These are phyloP conservation scores for Pseudogymnoascus sp. DNA, from an alignment of 2,329 filamentous ascomycete species.

Conservation along the genomic window DNA sequence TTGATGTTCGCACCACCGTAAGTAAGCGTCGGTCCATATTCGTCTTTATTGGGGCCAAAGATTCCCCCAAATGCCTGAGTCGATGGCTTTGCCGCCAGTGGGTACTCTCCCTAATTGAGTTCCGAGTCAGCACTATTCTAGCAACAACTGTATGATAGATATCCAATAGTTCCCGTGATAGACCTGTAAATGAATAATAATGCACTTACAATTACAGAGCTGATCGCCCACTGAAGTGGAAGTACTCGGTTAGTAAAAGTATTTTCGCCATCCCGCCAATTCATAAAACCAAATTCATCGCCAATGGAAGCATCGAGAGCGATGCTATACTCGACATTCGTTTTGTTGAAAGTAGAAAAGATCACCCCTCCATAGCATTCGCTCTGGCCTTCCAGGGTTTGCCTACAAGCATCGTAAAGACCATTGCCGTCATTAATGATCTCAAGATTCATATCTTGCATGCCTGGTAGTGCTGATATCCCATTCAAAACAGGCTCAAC, in stretches of 20 bases:
- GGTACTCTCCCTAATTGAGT: conserved; percentile 14
- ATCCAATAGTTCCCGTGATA: background rate
- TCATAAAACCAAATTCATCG: conserved; percentile 3
- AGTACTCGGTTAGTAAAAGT: conserved; percentile 13
- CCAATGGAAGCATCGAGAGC: conserved; percentile 17
- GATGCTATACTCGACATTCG: conserved; percentile 21
- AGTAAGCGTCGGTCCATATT: background rate
- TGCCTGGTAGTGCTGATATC: conserved; percentile 15
- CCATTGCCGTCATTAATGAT: conserved; percentile 17
- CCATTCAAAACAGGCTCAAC: conserved; percentile 20
- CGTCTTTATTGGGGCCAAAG: conserved; percentile 10
- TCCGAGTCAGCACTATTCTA: background rate
- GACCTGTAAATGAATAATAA: background rate
- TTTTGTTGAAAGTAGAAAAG: conserved; percentile 21
- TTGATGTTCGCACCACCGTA: background rate
- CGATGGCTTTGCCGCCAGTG: conserved; percentile 16
- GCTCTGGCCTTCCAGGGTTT: conserved; percentile 18
- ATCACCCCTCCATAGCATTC: conserved; percentile 23
- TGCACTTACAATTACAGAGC: conserved; percentile 16
- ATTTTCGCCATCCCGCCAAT: conserved; percentile 14
- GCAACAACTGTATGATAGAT: background rate
- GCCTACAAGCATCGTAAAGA: conserved; percentile 22
- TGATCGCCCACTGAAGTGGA: conserved; percentile 22
- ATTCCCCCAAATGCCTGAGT: conserved; percentile 18
- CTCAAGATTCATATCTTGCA: conserved; percentile 13